A percentile compares a stretch with the other conserved stretches of the same genome.
Evolutionary conservation across 257 asterid species (phyloP).

Genomic region (Thymus mandschuricus): DNA sequence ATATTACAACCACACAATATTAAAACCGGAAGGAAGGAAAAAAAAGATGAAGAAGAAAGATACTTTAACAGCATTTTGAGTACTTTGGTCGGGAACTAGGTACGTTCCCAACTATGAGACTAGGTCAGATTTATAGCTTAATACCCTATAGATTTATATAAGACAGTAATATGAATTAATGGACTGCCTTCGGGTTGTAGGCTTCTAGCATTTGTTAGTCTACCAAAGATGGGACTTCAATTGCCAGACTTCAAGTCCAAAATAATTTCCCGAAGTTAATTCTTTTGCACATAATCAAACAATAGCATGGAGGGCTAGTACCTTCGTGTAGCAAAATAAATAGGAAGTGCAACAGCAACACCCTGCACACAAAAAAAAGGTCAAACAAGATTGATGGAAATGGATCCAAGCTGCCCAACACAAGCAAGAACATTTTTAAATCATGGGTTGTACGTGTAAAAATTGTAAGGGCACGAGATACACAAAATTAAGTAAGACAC

Average conservation of each 20-base stretch:
- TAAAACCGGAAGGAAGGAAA: neutral
- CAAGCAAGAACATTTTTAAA: neutral
- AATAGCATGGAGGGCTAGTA: constrained; percentile 34
- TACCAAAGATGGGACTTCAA: constrained; percentile 12
- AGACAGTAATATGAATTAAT: neutral
- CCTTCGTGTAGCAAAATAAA: constrained; percentile 95
- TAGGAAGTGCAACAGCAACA: constrained; percentile 97
- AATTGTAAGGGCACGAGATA: neutral
- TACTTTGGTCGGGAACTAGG: neutral
- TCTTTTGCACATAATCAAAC: constrained; percentile 19
- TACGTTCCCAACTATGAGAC: neutral
- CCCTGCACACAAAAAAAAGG: constrained; percentile 58
- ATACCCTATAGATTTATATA: neutral
- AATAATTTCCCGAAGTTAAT: neutral
- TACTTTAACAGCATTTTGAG: constrained; percentile 1
- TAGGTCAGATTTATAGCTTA: neutral
- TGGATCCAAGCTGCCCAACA: neutral
- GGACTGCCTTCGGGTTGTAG: neutral
- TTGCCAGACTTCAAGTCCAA: neutral
- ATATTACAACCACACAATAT: constrained; percentile 7
- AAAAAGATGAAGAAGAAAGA: neutral
- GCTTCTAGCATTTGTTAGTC: neutral
- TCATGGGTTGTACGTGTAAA: neutral
- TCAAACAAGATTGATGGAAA: neutral
- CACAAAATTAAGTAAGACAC: neutral